Evolutionary conservation across 2,329 filamentous ascomycete genomes (phyloP), one percentile per base, ranked within the genome.

Genomic region (Penicillium verrucosum): DNA sequence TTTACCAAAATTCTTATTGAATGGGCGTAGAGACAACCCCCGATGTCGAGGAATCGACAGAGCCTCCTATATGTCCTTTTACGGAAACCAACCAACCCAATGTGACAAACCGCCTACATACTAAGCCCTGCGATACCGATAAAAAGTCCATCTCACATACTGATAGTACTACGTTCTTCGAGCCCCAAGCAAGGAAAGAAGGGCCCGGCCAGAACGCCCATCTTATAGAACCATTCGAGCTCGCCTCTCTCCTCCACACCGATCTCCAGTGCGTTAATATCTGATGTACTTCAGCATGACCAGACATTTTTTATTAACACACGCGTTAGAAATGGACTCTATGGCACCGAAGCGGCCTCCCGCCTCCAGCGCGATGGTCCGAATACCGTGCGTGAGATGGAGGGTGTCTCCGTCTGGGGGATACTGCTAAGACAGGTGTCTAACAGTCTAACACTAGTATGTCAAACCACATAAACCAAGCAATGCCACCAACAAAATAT

Each of bases 401-500:
- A 87, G 76, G 85, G 86, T 74, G 76, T 88, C 77, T 89, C 87
- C 74, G 69, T 87, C 75, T 89, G 86, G 84, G 84, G 88, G 77
- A 89, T 90, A 77, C 82, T 90, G 77, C 75, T 90, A 76, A 88
- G 87, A 70, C 88, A 90, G 78, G 82, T 90, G 65, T 89, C 87
- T 63, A 90, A 90, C 77, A 89, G 87, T 77, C 78, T 90, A 75
- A 90, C 88, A 62, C 80, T 88, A 70, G 86, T 81, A 74, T 65
- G 75, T 69, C 47, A 50, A 47, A 37, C 60, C 55, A 14, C 29
- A 49, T 44, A 23, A 23, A n/a, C 16, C 21, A 27, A 30, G n/a
- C 4, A 7, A 25, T 41, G 11, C 9, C 29, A 18, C 48, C 48
- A 29, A 51, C 2, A 34, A 18, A 12, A 34, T 18, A 34, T 48